Evolutionary conservation across 2,329 filamentous ascomycete species (phyloP).

Genomic region (Ceratocystis destructans): DNA sequence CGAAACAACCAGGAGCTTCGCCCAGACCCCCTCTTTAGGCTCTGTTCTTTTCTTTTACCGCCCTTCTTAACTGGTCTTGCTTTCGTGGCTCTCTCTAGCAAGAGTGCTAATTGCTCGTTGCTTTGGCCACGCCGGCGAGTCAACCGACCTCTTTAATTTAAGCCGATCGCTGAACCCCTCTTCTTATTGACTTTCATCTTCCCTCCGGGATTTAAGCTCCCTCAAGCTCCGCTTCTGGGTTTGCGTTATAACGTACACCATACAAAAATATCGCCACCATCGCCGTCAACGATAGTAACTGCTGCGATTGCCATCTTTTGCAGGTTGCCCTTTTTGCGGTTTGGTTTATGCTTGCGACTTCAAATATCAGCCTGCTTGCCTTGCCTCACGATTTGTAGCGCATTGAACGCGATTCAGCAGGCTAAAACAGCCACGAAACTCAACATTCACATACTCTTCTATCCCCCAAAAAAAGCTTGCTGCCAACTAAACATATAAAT

Average conservation of each 20-base stretch:
- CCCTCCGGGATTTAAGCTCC: background rate
- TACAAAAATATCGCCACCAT: background rate
- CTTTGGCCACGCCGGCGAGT: too few relatives aligned
- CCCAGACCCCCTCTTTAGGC: slow-evolving; percentile 3
- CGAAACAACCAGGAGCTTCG: background rate
- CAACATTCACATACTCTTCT: too few relatives aligned
- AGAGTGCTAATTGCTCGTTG: too few relatives aligned
- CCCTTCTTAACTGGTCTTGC: too few relatives aligned
- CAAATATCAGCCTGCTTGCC: too few relatives aligned
- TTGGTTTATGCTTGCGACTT: background rate
- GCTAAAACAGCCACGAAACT: too few relatives aligned
- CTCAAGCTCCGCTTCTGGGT: background rate
- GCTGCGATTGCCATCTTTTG: background rate
- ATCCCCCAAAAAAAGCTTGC: too few relatives aligned
- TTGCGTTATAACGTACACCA: background rate
- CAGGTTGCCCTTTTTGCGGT: background rate
- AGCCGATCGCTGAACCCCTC: background rate
- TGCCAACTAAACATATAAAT: too few relatives aligned
- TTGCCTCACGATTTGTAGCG: too few relatives aligned
- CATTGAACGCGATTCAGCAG: too few relatives aligned
- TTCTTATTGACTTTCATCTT: background rate
- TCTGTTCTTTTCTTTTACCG: too few relatives aligned
- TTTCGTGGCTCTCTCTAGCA: too few relatives aligned
- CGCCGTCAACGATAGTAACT: background rate
- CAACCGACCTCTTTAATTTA: slow-evolving; percentile 4